phyloP scores from a whole-genome alignment of 495 filamentous ascomycete species.

The Cercophora scortea region DNA sequence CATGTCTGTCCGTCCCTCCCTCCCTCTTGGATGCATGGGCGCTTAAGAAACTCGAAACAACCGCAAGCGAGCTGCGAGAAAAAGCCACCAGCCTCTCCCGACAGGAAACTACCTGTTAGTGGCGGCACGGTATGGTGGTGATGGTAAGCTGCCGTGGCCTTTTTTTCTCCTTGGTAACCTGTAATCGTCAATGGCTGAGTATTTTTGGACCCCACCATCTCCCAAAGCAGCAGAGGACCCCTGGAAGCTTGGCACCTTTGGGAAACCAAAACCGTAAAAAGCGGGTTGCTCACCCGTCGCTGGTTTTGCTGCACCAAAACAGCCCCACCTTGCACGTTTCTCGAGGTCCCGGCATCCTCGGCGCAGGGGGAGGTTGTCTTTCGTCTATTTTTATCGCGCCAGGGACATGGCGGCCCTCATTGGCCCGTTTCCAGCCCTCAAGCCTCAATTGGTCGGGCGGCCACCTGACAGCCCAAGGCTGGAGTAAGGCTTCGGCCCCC shows the following conservation, averaged over 20 bases:
- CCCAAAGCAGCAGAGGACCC: background rate
- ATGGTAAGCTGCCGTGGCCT: too few relatives aligned
- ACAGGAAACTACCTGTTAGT: too few relatives aligned
- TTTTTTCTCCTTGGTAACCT: too few relatives aligned
- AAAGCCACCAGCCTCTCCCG: too few relatives aligned
- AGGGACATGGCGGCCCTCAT: background rate
- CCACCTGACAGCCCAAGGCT: background rate
- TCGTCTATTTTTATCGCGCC: background rate
- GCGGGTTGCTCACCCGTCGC: background rate
- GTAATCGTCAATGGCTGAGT: too few relatives aligned
- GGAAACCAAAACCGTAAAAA: background rate
- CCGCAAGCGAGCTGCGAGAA: too few relatives aligned
- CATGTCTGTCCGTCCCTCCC: too few relatives aligned
- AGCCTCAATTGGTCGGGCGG: background rate
- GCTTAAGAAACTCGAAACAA: too few relatives aligned
- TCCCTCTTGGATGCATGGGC: too few relatives aligned
- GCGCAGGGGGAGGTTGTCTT: too few relatives aligned
- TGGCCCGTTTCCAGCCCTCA: background rate
- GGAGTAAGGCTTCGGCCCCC: slow-evolving; percentile 11
- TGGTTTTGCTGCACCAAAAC: too few relatives aligned
- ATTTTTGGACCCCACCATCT: slow-evolving; percentile 10
- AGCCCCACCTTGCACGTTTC: background rate
- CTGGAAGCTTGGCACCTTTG: background rate
- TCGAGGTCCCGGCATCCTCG: background rate
- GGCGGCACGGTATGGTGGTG: too few relatives aligned